Evolutionary conservation across 2,329 filamentous ascomycete genomes (phyloP).

Genomic region (Westerdykella aurantiaca): DNA sequence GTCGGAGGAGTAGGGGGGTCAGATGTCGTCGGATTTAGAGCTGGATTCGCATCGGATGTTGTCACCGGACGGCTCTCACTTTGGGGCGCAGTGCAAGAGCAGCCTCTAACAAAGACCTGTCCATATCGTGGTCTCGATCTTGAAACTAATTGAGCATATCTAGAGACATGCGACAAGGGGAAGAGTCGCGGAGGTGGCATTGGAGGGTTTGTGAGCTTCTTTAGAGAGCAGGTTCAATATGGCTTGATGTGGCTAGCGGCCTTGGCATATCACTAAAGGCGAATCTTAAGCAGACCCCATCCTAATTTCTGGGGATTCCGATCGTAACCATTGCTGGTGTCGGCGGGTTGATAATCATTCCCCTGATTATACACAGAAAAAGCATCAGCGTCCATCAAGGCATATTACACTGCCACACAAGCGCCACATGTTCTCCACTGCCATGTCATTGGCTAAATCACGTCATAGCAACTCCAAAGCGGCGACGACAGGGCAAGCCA

Average conservation of each 20-base stretch:
- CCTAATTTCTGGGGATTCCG: no score
- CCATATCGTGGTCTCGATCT: conserved; percentile 6
- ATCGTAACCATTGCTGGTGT: no score
- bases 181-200: conserved; percentile 30
- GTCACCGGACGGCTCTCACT: conserved; percentile 20
- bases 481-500: no score
- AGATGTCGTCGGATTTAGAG: conserved; percentile 27
- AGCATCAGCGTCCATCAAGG: no score
- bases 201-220: conserved; percentile 9
- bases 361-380: no score
- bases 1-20: conserved; percentile 36
- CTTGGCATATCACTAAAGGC: conserved; percentile 12
- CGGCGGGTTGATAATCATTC: no score
- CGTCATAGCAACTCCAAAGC: no score
- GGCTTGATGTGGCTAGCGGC: conserved; percentile 13
- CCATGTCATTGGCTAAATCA: no score
- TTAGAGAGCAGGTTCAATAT: conserved; percentile 10
- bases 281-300: no score
- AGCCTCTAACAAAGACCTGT: conserved; percentile 15
- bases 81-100: conserved; percentile 32
- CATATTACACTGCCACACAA: no score
- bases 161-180: conserved; percentile 9
- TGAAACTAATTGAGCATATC: conserved; percentile 6
- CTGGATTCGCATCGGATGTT: conserved; percentile 11
- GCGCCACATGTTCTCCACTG: no score